phyloP scores from a whole-genome alignment of 1,139 yeast species.

The Wickerhamomyces sp. region DNA sequence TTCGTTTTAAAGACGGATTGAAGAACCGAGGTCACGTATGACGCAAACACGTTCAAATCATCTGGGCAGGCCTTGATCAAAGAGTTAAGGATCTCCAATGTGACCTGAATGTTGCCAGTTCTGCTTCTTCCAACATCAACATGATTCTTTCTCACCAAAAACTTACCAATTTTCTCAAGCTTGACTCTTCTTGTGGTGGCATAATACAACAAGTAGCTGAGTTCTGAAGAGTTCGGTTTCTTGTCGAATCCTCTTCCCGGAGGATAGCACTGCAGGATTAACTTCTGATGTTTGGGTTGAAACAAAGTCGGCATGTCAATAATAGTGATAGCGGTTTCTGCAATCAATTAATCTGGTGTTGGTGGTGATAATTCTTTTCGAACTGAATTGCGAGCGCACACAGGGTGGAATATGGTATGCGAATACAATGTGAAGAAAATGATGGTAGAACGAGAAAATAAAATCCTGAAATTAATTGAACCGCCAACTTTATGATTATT shows the following conservation, averaged over 20 bases:
- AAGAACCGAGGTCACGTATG: slow-evolving; percentile 34
- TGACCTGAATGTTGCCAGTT: slow-evolving; percentile 78
- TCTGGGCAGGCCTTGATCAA: slow-evolving; percentile 74
- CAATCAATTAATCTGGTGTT: too few relatives aligned
- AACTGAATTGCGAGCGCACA: too few relatives aligned
- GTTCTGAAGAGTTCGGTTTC: slow-evolving; percentile 87
- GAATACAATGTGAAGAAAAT: too few relatives aligned
- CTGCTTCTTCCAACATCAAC: slow-evolving; percentile 58
- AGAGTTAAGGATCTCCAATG: slow-evolving; percentile 64
- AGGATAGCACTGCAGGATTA: slow-evolving; percentile 90
- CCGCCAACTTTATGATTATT: too few relatives aligned
- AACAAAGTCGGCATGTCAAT: slow-evolving; percentile 33
- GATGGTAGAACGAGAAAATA: too few relatives aligned
- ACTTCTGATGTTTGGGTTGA: slow-evolving; percentile 81
- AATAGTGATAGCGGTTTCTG: too few relatives aligned
- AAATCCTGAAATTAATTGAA: too few relatives aligned
- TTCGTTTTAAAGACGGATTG: slow-evolving; percentile 38
- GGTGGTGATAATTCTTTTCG: too few relatives aligned
- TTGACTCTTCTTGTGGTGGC: slow-evolving; percentile 90
- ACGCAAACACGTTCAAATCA: slow-evolving; percentile 79
- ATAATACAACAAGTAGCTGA: slow-evolving; percentile 81
- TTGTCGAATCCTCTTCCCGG: slow-evolving; percentile 81
- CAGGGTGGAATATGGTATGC: too few relatives aligned
- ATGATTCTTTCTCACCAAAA: slow-evolving; percentile 58
- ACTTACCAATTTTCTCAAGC: slow-evolving; percentile 76